These are phyloP conservation scores for Solanum chacoense DNA, from an alignment of 305 asterid genomes.

Conservation along the genomic window DNA sequence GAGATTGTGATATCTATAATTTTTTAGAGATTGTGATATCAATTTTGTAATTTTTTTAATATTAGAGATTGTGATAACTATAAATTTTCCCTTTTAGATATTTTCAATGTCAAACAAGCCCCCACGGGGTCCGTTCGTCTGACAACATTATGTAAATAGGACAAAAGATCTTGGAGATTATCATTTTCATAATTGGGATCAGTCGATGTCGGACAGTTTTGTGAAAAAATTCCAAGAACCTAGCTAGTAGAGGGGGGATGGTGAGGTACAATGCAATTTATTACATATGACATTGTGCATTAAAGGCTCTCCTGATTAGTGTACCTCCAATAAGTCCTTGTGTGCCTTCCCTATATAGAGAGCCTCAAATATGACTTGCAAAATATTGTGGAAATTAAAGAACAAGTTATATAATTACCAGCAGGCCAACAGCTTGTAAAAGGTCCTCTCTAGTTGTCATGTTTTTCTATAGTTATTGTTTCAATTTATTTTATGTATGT, in stretches of 20 bases:
- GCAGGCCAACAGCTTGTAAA: background rate
- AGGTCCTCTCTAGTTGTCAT: background rate
- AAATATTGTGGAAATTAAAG: background rate
- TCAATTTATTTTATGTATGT: background rate
- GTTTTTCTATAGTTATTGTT: background rate
- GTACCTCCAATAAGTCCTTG: background rate
- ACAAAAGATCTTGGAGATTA: too few species aligned
- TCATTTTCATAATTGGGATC: background rate
- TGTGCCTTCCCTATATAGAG: background rate
- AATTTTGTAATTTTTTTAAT: too few species aligned
- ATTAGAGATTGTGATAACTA: background rate
- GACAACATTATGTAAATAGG: background rate
- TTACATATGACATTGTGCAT: background rate
- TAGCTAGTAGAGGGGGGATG: background rate
- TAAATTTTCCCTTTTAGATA: background rate
- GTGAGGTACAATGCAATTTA: background rate
- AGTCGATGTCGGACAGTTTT: background rate
- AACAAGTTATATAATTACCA: background rate
- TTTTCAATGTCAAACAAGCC: background rate
- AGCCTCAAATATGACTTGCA: background rate
- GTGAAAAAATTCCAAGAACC: background rate
- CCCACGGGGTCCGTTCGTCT: background rate
- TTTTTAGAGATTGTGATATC: background rate
- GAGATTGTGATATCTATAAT: too few species aligned
- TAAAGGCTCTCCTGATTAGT: background rate